Evolutionary conservation across 345 rosid species (phyloP).

Genomic region (Atalantia buxifolia): DNA sequence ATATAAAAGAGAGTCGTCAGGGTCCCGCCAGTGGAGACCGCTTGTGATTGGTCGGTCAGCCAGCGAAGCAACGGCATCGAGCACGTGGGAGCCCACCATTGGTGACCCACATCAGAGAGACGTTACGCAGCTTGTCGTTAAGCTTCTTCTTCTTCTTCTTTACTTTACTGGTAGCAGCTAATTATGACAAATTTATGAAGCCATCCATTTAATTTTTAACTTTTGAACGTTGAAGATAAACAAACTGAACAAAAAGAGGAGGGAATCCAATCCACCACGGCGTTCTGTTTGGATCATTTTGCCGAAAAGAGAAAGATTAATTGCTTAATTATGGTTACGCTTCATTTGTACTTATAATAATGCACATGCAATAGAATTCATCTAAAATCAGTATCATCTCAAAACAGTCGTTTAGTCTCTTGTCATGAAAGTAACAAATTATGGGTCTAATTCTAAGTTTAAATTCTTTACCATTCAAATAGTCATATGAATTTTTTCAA

Average conservation of each 20-base stretch:
- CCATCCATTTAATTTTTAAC: no score
- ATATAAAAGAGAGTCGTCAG: neutral
- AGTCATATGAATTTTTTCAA: no score
- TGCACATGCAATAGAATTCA: no score
- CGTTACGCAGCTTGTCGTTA: neutral
- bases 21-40: neutral
- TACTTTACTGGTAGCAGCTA: neutral
- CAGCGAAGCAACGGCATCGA: conserved; percentile 13
- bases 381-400: no score
- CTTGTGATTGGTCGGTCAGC: conserved; percentile 18
- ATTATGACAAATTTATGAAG: neutral
- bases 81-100: conserved; percentile 21
- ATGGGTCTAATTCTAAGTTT: no score
- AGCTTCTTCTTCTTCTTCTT: neutral
- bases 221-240: no score
- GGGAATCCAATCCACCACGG: neutral
- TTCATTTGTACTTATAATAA: no score
- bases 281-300: neutral
- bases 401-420: no score
- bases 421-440: no score
- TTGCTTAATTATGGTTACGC: no score
- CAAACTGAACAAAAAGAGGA: neutral
- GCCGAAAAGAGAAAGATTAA: no score
- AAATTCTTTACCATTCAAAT: no score
- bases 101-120: neutral